Percentiles rank a stretch among this genome's conserved stretches.
phyloP scores from a whole-genome alignment of 306 rosid species.

The Carpinus viminea region DNA sequence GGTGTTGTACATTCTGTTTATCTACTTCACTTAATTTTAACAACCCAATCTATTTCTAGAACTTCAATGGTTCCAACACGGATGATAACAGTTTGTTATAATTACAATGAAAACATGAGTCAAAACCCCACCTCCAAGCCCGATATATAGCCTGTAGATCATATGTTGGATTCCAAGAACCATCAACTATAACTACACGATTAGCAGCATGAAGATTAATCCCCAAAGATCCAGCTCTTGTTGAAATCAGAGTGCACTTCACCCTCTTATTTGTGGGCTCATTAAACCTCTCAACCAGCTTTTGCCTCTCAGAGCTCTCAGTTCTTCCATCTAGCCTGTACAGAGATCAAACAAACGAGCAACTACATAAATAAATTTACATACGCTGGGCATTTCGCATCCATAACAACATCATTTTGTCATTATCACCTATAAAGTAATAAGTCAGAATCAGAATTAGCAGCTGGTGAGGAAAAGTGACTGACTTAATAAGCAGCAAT shows the following conservation, averaged over 20 bases:
- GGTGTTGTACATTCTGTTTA: neutral
- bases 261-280: constrained; percentile 84
- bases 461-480: neutral
- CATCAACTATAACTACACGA: constrained; percentile 94
- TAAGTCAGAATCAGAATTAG: neutral
- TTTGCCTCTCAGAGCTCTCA: constrained; percentile 93
- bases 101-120: constrained; percentile 1
- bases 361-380: constrained; percentile 12
- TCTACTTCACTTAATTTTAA: neutral
- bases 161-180: constrained; percentile 98
- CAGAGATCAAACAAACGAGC: constrained; percentile 26
- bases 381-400: neutral
- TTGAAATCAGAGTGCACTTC: constrained; percentile 87
- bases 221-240: constrained; percentile 96
- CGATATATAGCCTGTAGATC: constrained; percentile 99
- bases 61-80: neutral
- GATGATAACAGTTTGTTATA: neutral
- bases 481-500: neutral
- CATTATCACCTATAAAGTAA: neutral
- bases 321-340: constrained; percentile 96
- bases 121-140: constrained; percentile 79
- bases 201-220: constrained; percentile 98
- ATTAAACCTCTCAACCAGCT: constrained; percentile 85
- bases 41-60: constrained; percentile 1
- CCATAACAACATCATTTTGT: neutral